These are phyloP conservation scores for Coccinonectria pachysandricola DNA, from an alignment of 2,329 filamentous ascomycete genomes.

Conservation along the genomic window DNA sequence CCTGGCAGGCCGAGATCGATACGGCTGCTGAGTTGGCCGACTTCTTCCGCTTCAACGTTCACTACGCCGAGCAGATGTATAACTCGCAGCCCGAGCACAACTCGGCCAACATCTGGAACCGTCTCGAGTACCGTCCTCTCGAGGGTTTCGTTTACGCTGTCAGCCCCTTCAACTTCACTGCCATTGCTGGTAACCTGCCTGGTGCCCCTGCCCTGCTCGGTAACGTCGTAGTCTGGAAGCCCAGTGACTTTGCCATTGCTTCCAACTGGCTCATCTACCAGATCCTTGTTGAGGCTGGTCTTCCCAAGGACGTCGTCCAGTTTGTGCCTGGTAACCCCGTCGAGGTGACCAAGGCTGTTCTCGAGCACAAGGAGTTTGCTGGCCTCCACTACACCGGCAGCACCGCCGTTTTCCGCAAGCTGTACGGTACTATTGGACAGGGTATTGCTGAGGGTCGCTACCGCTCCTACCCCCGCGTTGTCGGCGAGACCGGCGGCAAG, in stretches of 20 bases:
- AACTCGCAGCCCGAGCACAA: conserved; percentile 78
- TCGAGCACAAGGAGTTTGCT: conserved; percentile 71
- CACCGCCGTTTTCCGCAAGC: conserved; percentile 78
- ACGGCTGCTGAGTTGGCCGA: conserved; percentile 85
- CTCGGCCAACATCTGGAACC: conserved; percentile 79
- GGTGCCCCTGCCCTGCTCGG: conserved; percentile 79
- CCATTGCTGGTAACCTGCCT: conserved; percentile 80
- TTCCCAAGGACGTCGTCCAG: conserved; percentile 84
- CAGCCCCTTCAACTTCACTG: conserved; percentile 94
- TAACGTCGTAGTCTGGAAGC: conserved; percentile 96
- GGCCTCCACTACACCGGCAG: conserved; percentile 94
- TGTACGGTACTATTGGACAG: conserved; percentile 78
- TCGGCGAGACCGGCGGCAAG: conserved; percentile 87
- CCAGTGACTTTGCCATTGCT: conserved; percentile 79
- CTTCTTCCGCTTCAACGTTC: conserved; percentile 89
- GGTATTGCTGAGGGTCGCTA: conserved; percentile 77
- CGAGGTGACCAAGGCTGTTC: conserved; percentile 67
- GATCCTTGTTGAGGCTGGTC: conserved; percentile 81
- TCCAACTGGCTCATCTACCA: conserved; percentile 86
- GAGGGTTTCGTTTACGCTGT: conserved; percentile 95
- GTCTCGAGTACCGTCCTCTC: conserved; percentile 77
- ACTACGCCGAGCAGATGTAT: conserved; percentile 88
- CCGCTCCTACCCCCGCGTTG: conserved; percentile 74
- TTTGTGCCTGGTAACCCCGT: conserved; percentile 85
- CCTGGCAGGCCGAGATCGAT: conserved; percentile 98